Base-by-base conservation (phyloP, 2,329 filamentous ascomycete species). In the Colletotrichum costaricense region DNA sequence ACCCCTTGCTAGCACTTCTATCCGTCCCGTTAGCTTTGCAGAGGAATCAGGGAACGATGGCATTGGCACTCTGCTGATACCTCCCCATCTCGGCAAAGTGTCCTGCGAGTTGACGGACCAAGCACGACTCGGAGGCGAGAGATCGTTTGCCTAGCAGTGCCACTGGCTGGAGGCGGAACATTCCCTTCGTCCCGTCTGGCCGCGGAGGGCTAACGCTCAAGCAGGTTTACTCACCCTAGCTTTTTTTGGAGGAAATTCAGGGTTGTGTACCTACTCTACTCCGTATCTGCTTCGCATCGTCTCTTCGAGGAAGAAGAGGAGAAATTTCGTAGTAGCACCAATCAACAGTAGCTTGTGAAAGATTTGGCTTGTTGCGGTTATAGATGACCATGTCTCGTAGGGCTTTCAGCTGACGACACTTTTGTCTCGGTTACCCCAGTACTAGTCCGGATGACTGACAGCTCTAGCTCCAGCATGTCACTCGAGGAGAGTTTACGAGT, bases 41-140 rank as follows among this genome's bases (percentile, higher is more conserved):
- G 24, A 22, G 56, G 28, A 57, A 52, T 60, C 22, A 52, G 56
- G 67, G 33, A 62, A 62, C 12, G 26, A 7, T 19, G 56, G n/a
- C 33, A 42, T 71, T 58, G 62, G 56, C 55, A 60, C 16, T 16
- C 58, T 59, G 66, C 42, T 59, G 66, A 72, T 69, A 70, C 60
- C 42, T 65, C 60, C 67, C 55, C 33, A 26, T 73, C 55, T 70
- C 49, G 35, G 28, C 28, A 49, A 73, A 62, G 46, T 52, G 26
- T 54, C 42, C 67, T 64, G 63, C 52, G 56, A 56, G 35, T 62
- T 49, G 24, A 70, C 60, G 56, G 56, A 65, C 33, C 66, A 65
- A 60, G 33, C 8, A 66, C 33, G 28, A n/a, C n/a, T 54, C 33
- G 19, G n/a, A 11, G 26, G n/a, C 28, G n/a, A 42, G 5, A 42